A percentile compares a stretch with the other conserved stretches of the same genome.
Conservation (phyloP, 495 filamentous ascomycete genomes). For the Penicillium samsonianum region DNA sequence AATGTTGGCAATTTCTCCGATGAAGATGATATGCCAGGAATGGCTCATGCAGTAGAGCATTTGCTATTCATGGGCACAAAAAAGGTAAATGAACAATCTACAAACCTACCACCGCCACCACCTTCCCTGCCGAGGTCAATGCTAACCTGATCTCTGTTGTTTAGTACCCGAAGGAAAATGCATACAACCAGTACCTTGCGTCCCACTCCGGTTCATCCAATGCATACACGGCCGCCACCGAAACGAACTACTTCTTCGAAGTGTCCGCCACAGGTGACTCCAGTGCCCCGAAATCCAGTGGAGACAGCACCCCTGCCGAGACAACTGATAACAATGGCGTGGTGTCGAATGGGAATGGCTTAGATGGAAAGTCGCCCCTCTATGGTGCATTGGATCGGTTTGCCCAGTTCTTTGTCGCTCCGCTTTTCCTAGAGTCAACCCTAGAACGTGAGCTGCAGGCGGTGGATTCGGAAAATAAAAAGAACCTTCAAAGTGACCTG, state of each 20-base stretch:
- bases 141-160: constrained; percentile 17
- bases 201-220: constrained; percentile 89
- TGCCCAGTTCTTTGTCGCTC: constrained; percentile 94
- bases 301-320: constrained; percentile 32
- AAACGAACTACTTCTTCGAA: constrained; percentile 98
- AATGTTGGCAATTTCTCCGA: constrained; percentile 97
- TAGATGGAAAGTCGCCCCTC: constrained; percentile 59
- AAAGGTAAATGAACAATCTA: constrained; percentile 58
- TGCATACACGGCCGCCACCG: constrained; percentile 89
- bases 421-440: constrained; percentile 86
- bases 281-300: constrained; percentile 45
- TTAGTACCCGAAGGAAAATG: constrained; percentile 92
- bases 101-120: background rate
- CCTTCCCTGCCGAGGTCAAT: background rate
- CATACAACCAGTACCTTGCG: constrained; percentile 89
- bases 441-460: constrained; percentile 89
- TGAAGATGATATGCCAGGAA: constrained; percentile 85
- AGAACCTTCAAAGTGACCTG: constrained; percentile 93
- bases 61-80: constrained; percentile 98
- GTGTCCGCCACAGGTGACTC: constrained; percentile 67
- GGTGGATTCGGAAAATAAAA: constrained; percentile 99
- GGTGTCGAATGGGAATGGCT: constrained; percentile 12
- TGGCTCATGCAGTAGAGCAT: constrained; percentile 90
- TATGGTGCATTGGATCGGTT: constrained; percentile 93
- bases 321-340: constrained; percentile 36